Evolutionary conservation across 495 filamentous ascomycete genomes (phyloP).

Genomic region (Cairneyella variabilis): DNA sequence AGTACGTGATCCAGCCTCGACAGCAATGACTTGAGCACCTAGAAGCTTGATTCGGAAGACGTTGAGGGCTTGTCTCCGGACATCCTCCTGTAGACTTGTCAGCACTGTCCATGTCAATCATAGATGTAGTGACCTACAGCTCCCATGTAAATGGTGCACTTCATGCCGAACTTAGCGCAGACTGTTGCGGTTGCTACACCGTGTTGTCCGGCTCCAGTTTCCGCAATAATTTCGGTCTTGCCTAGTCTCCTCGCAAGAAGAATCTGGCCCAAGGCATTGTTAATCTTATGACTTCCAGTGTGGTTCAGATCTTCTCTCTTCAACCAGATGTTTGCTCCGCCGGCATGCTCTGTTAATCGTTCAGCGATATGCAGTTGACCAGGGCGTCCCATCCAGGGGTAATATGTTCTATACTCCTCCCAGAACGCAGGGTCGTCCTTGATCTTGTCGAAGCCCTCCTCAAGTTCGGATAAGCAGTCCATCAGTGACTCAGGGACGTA

Average conservation of each 20-base stretch:
- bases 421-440: slow-evolving; percentile 87
- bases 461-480: slow-evolving; percentile 90
- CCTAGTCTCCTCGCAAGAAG: slow-evolving; percentile 77
- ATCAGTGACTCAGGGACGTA: slow-evolving; percentile 97
- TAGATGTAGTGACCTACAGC: slow-evolving; percentile 37
- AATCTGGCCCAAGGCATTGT: slow-evolving; percentile 89
- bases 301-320: slow-evolving; percentile 95
- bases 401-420: slow-evolving; percentile 95
- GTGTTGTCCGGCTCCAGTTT: slow-evolving; percentile 95
- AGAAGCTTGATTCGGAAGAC: slow-evolving; percentile 97
- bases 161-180: slow-evolving; percentile 95
- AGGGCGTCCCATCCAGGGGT: slow-evolving; percentile 95
- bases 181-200: slow-evolving; percentile 93
- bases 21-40: slow-evolving; percentile 80
- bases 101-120: too few relatives aligned
- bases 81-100: slow-evolving; percentile 57
- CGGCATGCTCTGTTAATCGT: slow-evolving; percentile 80
- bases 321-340: slow-evolving; percentile 91
- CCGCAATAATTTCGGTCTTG: slow-evolving; percentile 92
- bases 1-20: slow-evolving; percentile 80
- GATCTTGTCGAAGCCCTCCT: slow-evolving; percentile 83
- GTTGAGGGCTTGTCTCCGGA: slow-evolving; percentile 88
- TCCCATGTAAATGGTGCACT: slow-evolving; percentile 95
- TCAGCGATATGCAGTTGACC: slow-evolving; percentile 87
- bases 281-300: slow-evolving; percentile 85